Evolutionary conservation across 2,329 filamentous ascomycete species (phyloP).

Genomic region (Neofusicoccum laricinum): DNA sequence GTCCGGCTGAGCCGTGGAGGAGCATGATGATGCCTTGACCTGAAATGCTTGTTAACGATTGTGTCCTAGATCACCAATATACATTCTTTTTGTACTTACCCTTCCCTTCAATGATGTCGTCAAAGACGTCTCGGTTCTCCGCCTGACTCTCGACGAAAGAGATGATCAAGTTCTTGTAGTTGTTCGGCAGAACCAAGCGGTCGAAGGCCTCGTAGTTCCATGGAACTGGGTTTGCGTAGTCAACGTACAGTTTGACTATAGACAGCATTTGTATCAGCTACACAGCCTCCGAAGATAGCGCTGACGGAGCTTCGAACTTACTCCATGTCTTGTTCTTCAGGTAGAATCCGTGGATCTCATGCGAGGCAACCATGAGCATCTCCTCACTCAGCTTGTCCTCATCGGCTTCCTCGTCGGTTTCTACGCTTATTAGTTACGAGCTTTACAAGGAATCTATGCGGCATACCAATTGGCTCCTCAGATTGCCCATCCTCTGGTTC

Average conservation of each 20-base stretch:
- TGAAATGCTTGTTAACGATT: not conserved
- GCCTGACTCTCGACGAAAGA: slow-evolving; percentile 27
- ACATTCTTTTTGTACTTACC: slow-evolving; percentile 17
- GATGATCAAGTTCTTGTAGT: slow-evolving; percentile 28
- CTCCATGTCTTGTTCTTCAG: slow-evolving; percentile 33
- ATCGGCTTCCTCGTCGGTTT: not conserved
- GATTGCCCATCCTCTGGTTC: not conserved
- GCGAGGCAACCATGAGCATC: slow-evolving; percentile 23
- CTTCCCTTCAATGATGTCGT: slow-evolving; percentile 34
- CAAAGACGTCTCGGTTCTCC: slow-evolving; percentile 21
- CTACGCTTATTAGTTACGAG: not conserved
- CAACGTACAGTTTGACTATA: slow-evolving; percentile 18
- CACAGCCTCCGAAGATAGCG: not conserved
- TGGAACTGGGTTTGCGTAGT: slow-evolving; percentile 25
- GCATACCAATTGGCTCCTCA: not conserved
- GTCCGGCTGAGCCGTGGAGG: slow-evolving; percentile 2
- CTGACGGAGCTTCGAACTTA: not conserved
- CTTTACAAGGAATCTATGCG: not conserved
- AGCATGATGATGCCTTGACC: slow-evolving; percentile 15
- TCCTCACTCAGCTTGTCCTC: slow-evolving; percentile 19
- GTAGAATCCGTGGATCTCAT: slow-evolving; percentile 29
- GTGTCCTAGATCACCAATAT: too few species aligned
- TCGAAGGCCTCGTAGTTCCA: slow-evolving; percentile 32
- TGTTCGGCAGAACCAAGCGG: slow-evolving; percentile 28
- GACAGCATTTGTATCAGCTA: not conserved